These are phyloP conservation scores for Tetrahymena borealis DNA, from an alignment of 73 alveolate genomes.

Conservation along the genomic window DNA sequence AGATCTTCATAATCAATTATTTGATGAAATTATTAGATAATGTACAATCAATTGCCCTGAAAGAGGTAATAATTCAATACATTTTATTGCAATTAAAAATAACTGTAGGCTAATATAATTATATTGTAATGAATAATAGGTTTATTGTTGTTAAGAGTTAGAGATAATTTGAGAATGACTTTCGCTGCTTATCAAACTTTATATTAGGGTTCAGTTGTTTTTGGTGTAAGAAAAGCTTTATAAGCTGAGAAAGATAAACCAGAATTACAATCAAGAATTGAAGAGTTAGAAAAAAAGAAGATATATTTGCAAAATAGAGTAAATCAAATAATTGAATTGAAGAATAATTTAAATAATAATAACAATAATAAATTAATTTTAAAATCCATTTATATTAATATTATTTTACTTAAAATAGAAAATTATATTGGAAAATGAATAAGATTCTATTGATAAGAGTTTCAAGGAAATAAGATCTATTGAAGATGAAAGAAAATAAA, in stretches of 20 bases:
- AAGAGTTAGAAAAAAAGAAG: conserved; percentile 49
- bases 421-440: conserved; percentile 54
- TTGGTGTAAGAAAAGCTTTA: conserved; percentile 55
- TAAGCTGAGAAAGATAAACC: conserved; percentile 62
- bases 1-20: conserved; percentile 39
- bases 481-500: conserved; percentile 55
- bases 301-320: conserved; percentile 24
- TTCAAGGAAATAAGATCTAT: conserved; percentile 55
- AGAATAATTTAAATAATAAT: neutral
- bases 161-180: conserved; percentile 60
- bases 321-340: neutral
- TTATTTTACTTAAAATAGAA: conserved; percentile 26
- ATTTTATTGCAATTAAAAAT: neutral
- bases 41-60: conserved; percentile 45
- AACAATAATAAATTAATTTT: no score
- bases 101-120: neutral
- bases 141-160: conserved; percentile 47
- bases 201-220: conserved; percentile 56
- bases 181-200: conserved; percentile 62
- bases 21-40: conserved; percentile 40
- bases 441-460: conserved; percentile 50
- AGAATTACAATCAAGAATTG: conserved; percentile 46
- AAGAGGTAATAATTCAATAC: no score
- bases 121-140: neutral
- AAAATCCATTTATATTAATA: neutral